Evolutionary conservation across 768 basidiomycete species (phyloP).

Genomic region (Russula olivacea): DNA sequence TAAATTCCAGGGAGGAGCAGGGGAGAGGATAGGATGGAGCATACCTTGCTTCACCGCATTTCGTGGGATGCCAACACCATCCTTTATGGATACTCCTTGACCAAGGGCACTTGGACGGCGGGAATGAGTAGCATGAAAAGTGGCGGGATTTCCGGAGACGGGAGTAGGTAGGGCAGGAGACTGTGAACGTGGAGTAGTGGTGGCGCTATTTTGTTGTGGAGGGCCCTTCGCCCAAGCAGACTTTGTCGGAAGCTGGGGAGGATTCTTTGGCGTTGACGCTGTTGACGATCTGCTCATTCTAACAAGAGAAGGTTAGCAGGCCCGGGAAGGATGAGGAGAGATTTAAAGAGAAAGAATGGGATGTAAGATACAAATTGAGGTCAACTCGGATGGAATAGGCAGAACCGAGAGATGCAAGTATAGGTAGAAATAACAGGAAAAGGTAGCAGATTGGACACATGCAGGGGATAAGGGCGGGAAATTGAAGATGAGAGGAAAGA

Average conservation of each 20-base stretch:
- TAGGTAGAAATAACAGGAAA: not conserved
- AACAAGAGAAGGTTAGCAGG: conserved; percentile 9
- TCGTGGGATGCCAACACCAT: conserved; percentile 70
- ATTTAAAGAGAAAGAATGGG: not conserved
- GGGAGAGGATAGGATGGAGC: conserved; percentile 4
- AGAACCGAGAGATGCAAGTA: not conserved
- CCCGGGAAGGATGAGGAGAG: not conserved
- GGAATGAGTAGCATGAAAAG: conserved; percentile 51
- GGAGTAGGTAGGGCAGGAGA: conserved; percentile 49
- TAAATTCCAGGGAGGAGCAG: conserved; percentile 8
- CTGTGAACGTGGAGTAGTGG: conserved; percentile 63
- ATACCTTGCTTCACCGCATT: conserved; percentile 63
- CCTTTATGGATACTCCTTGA: conserved; percentile 67
- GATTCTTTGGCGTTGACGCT: conserved; percentile 64
- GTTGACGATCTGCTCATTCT: conserved; percentile 95
- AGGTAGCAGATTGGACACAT: not conserved
- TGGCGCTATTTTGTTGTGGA: conserved; percentile 51
- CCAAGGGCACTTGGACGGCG: conserved; percentile 71
- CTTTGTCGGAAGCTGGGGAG: conserved; percentile 66
- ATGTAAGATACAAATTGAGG: not conserved
- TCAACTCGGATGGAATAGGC: not conserved
- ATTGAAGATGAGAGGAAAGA: not conserved
- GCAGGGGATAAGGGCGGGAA: not conserved
- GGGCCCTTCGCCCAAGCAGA: conserved; percentile 93
- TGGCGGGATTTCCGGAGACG: conserved; percentile 38